Percentiles rank a stretch among this genome's conserved stretches.
phyloP scores from a whole-genome alignment of 2,329 filamentous ascomycete genomes.

The Colletotrichum lentis region DNA sequence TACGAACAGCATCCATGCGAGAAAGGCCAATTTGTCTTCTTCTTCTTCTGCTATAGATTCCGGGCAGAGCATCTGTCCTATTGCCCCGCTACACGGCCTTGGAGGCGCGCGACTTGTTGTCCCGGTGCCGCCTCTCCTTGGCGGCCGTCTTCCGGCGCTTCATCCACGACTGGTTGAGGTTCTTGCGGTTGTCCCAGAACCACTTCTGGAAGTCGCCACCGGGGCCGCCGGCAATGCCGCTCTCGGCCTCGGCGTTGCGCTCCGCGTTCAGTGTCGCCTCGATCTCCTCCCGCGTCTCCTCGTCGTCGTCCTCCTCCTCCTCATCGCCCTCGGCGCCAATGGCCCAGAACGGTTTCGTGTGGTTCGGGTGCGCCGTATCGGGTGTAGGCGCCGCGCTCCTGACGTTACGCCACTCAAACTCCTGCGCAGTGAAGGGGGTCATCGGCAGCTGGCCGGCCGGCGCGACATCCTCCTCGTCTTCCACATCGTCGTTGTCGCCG shows the following conservation, averaged over 20 bases:
- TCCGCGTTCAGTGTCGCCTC: conserved; percentile 44
- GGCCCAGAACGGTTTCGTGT: conserved; percentile 68
- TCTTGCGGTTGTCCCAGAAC: conserved; percentile 73
- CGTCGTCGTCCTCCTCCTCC: conserved; percentile 54
- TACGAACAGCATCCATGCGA: background rate
- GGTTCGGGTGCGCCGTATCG: conserved; percentile 82
- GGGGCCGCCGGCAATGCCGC: conserved; percentile 31
- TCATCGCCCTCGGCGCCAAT: conserved; percentile 56
- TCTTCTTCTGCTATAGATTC: conserved; percentile 12
- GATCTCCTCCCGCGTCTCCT: conserved; percentile 45
- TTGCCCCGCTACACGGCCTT: conserved; percentile 46
- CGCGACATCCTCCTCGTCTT: conserved; percentile 41
- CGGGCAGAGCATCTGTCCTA: background rate
- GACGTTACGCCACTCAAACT: conserved; percentile 76
- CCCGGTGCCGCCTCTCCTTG: conserved; percentile 73
- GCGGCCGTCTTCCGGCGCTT: conserved; percentile 67
- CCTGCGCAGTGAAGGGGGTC: conserved; percentile 83
- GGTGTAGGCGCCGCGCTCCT: conserved; percentile 93
- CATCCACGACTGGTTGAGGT: conserved; percentile 73
- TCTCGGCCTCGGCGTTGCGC: conserved; percentile 40
- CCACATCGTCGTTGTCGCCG: conserved; percentile 56
- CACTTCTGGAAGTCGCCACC: conserved; percentile 68
- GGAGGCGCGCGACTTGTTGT: conserved; percentile 65
- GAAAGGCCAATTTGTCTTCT: background rate
- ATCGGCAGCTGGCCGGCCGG: conserved; percentile 63